Conservation (phyloP, 176 grass and related monocot species). For the Poa annua region DNA sequence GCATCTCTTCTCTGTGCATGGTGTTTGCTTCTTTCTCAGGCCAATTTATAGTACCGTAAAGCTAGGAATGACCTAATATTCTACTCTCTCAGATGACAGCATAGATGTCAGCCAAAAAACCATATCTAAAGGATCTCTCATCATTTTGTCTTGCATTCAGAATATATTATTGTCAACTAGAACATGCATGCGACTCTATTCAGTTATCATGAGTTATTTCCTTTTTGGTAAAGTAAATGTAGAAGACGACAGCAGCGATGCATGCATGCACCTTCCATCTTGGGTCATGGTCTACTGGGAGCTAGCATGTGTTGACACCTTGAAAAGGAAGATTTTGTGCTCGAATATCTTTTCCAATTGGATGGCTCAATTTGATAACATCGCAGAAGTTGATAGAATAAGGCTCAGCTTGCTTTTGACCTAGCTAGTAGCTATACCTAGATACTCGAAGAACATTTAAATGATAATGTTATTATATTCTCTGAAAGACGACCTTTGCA, state of each 20-base stretch:
- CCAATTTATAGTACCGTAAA: constrained; percentile 15
- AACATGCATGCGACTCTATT: constrained; percentile 20
- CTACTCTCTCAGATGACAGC: not conserved
- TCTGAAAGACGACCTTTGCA: not conserved
- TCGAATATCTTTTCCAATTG: constrained; percentile 26
- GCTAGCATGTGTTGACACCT: constrained; percentile 23
- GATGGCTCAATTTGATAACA: not conserved
- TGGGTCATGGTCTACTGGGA: not conserved
- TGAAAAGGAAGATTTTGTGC: constrained; percentile 39
- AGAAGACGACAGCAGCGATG: not conserved
- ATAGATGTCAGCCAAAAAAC: not conserved
- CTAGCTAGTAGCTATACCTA: not conserved
- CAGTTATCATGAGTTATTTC: not conserved
- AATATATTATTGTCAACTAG: constrained; percentile 11
- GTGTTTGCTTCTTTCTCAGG: not conserved
- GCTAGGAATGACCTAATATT: constrained; percentile 13
- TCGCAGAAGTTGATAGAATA: not conserved
- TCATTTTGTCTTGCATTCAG: not conserved
- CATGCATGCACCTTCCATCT: constrained; percentile 35
- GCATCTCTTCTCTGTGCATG: not conserved
- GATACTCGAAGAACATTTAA: not conserved
- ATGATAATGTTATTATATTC: not conserved
- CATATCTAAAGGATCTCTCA: not conserved
- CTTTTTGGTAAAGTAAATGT: constrained; percentile 25
- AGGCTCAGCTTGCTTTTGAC: not conserved